phyloP scores from a whole-genome alignment of 192 early-diverging fungal genomes.

The Mortierella antarctica region DNA sequence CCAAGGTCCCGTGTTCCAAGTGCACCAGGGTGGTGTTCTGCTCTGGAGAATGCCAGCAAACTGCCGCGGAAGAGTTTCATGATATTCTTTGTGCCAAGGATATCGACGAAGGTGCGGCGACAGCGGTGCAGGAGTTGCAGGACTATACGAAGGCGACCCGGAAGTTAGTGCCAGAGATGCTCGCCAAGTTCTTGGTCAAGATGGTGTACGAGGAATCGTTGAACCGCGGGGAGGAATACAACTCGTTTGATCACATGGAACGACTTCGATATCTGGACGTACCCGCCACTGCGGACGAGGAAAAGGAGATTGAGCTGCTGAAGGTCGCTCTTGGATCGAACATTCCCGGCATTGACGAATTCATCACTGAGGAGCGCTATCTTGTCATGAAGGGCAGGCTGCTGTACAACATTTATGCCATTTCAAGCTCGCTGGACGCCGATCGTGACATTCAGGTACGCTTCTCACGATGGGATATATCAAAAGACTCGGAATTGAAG shows the following conservation, averaged over 20 bases:
- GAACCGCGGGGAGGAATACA: conserved; percentile 73
- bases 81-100: conserved; percentile 54
- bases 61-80: conserved; percentile 76
- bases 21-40: conserved; percentile 77
- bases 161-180: conserved; percentile 73
- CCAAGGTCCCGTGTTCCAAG: conserved; percentile 63
- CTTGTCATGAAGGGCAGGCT: conserved; percentile 87
- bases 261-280: conserved; percentile 78
- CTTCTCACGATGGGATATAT: too few species aligned
- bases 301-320: conserved; percentile 70
- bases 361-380: conserved; percentile 87
- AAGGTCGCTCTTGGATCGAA: conserved; percentile 72
- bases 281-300: conserved; percentile 58
- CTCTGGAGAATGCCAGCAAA: conserved; percentile 67
- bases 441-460: conserved; percentile 27
- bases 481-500: neutral
- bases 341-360: conserved; percentile 84
- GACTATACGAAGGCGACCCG: conserved; percentile 56
- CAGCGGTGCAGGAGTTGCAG: conserved; percentile 55
- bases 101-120: conserved; percentile 29
- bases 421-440: conserved; percentile 60
- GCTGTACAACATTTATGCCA: conserved; percentile 81
- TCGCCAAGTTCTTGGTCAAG: conserved; percentile 84
- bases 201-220: conserved; percentile 85
- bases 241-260: conserved; percentile 89